phyloP scores from a whole-genome alignment of 2,329 filamentous ascomycete genomes.

The Corinectria fuckeliana region DNA sequence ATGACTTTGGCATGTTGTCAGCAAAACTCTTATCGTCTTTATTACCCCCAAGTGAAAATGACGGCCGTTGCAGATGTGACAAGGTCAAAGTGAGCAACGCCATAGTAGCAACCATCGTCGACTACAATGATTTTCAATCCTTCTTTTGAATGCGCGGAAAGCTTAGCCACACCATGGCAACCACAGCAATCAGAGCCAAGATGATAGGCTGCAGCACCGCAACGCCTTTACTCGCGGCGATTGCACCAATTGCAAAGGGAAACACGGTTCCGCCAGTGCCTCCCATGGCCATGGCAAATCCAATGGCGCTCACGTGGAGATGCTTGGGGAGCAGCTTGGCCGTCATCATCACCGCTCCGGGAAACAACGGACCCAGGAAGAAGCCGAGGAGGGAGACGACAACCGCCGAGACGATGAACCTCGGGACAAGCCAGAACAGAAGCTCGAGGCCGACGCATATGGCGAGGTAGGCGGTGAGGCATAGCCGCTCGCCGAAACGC shows the following conservation, averaged over 20 bases:
- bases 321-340: constrained; percentile 74
- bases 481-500: constrained; percentile 67
- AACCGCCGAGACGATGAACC: constrained; percentile 64
- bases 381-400: constrained; percentile 74
- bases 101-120: too few species aligned
- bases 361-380: constrained; percentile 77
- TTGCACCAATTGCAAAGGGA: constrained; percentile 67
- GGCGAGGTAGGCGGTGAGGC: constrained; percentile 65
- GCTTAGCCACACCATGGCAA: constrained; percentile 44
- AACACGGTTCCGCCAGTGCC: constrained; percentile 70
- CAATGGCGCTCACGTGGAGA: constrained; percentile 74
- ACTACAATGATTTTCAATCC: constrained; percentile 22
- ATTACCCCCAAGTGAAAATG: too few species aligned
- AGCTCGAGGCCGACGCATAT: constrained; percentile 68
- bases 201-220: constrained; percentile 58
- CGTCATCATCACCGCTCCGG: constrained; percentile 72
- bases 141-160: constrained; percentile 46
- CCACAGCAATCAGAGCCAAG: constrained; percentile 49
- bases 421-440: constrained; percentile 62
- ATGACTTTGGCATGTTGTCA: too few species aligned
- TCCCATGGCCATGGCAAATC: constrained; percentile 76
- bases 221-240: constrained; percentile 59
- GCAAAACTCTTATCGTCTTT: too few species aligned
- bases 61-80: neutral
- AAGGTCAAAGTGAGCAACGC: neutral